Percentiles rank a stretch among this genome's conserved stretches.
Conservation (phyloP, 2,329 filamentous ascomycete genomes). For the Atkinsonella texensis region DNA sequence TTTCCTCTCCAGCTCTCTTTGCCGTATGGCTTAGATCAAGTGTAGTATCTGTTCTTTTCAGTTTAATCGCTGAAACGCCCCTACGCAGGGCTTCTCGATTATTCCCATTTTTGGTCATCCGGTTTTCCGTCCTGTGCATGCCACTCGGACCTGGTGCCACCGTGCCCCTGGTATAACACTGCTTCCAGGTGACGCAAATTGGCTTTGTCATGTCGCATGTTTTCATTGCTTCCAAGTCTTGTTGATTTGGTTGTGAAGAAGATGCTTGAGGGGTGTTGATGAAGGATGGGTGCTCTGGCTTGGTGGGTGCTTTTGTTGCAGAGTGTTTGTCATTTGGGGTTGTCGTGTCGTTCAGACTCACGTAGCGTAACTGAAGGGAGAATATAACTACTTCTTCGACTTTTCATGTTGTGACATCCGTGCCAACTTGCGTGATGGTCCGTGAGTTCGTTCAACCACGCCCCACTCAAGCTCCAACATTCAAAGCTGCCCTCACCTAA, state of each 20-base stretch:
- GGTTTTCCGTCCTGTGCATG: conserved; percentile 25
- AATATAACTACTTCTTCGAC: too few relatives aligned
- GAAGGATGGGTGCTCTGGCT: conserved; percentile 16
- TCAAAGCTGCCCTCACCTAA: background rate
- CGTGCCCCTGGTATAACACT: conserved; percentile 32
- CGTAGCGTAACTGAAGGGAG: too few relatives aligned
- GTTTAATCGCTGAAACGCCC: conserved; percentile 87
- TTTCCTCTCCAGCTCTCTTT: conserved; percentile 28
- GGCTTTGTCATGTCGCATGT: conserved; percentile 13
- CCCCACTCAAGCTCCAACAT: conserved; percentile 1
- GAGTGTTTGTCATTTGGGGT: background rate
- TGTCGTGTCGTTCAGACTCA: too few relatives aligned
- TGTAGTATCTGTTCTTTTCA: conserved; percentile 95
- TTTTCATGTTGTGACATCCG: too few relatives aligned
- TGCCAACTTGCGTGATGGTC: too few relatives aligned
- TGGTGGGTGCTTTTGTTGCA: background rate
- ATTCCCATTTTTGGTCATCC: conserved; percentile 48
- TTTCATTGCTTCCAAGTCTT: conserved; percentile 21
- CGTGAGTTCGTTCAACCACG: background rate
- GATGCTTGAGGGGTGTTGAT: conserved; percentile 16
- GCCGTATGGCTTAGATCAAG: conserved; percentile 70
- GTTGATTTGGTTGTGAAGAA: conserved; percentile 1
- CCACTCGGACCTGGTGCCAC: conserved; percentile 22
- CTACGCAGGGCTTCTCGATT: conserved; percentile 62
- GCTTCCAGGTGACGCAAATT: conserved; percentile 28